phyloP scores from a whole-genome alignment of 345 rosid genomes.

The Rhodamnia argentea region DNA sequence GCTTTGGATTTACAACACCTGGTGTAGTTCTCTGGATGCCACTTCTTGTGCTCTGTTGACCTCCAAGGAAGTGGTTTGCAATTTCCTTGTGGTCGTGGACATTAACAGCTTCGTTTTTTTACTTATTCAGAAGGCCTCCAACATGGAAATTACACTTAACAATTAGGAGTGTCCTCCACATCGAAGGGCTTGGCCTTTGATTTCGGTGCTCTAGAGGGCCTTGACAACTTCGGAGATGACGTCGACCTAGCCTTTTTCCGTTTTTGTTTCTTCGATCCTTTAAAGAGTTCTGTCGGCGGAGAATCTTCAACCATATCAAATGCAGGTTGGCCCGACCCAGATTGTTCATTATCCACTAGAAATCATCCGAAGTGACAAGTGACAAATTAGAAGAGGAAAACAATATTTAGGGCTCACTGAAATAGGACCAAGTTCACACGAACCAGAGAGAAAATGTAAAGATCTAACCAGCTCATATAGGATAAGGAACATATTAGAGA shows the following conservation, averaged over 20 bases:
- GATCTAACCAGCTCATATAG: background rate
- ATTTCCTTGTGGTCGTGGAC: background rate
- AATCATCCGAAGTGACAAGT: background rate
- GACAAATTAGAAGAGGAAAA: background rate
- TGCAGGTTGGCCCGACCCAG: conserved; percentile 10
- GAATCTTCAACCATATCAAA: conserved; percentile 10
- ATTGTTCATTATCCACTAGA: conserved; percentile 24
- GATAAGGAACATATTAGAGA: background rate
- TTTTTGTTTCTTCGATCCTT: conserved; percentile 28
- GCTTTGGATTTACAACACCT: background rate
- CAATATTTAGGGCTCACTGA: background rate
- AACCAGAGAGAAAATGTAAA: background rate
- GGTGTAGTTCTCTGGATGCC: background rate
- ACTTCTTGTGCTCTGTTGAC: background rate
- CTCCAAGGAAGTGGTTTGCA: background rate
- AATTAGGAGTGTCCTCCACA: background rate
- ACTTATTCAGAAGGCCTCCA: background rate
- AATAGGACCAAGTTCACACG: background rate
- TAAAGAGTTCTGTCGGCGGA: conserved; percentile 16
- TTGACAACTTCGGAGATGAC: conserved; percentile 22
- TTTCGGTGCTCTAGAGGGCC: conserved; percentile 20
- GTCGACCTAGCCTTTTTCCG: conserved; percentile 27
- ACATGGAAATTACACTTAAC: background rate
- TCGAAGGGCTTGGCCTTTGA: background rate
- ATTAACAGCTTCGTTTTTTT: background rate